Evolutionary conservation across 768 basidiomycete species (phyloP), one percentile per base, ranked within the genome.

Genomic region (Boletus reticuloceps): DNA sequence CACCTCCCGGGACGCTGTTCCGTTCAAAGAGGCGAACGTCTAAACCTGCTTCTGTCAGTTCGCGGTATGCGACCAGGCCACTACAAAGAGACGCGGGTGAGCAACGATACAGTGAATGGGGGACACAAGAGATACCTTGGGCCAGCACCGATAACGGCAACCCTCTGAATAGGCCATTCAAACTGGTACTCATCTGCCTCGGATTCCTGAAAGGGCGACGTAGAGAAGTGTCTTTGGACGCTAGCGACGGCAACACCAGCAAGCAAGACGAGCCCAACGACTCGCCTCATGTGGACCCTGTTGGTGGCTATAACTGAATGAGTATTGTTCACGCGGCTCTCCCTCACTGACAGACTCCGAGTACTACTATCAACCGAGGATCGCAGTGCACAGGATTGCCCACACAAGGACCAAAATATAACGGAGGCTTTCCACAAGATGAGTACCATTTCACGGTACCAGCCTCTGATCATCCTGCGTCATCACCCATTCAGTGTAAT

Each of bases 1-100:
- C 53, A 1, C 62, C 55, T 3, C 55, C 58, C 0, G 62, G 62
- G 4, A 54, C 53, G 19, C 34, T 52, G 43, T 56, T 58, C 4
- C 61, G 52, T 38, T 63, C 62, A 8, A 64, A 64, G 10, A 64
- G 16, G 16, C 61, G 58, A 10, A 60, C 62, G 6, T 63, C 41
- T 1, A 64, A 22, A 27, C 62, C 62, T 0, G 43, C 61, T 38
- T 63, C 54, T 3, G 50, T 55, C 47, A 63, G 41, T 29, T 63
- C 54, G 4, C 41, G 51, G 31, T 55, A 63, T 40, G 61, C 58
- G 9, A 49, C 29, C 17, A 63, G 10, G 6, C 54, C 61, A 31
- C 62, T 63, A 29, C 13, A 39, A 9, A 53, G 14, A 53, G 14
- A 17, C 8, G 29, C 3, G 45, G 8, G 36, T 49, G 37, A 62